Conservation (phyloP, 192 early-diverging fungal species). For the Rhizophagus sp. region DNA sequence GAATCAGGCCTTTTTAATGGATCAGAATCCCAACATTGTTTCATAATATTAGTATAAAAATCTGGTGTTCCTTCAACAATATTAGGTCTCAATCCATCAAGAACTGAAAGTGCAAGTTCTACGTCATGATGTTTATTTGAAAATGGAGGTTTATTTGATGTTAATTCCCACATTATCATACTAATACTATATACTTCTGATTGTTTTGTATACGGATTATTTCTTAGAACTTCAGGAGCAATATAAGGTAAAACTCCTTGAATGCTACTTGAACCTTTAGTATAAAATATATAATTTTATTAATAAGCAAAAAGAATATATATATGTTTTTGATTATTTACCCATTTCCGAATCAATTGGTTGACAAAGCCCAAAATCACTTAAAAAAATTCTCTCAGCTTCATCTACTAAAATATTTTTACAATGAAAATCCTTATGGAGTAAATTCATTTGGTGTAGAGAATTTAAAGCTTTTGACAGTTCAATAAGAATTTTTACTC, state of each 20-base stretch:
- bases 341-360: constrained; percentile 37
- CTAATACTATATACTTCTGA: constrained; percentile 43
- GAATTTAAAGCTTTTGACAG: background rate
- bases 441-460: background rate
- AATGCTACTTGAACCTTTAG: background rate
- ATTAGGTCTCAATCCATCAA: background rate
- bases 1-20: constrained; percentile 12
- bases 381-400: constrained; percentile 17
- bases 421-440: background rate
- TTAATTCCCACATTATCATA: constrained; percentile 48
- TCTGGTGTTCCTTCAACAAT: background rate
- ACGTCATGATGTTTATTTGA: background rate
- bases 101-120: background rate
- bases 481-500: background rate
- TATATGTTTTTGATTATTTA: background rate
- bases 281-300: background rate
- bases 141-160: constrained; percentile 39
- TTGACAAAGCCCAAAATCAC: constrained; percentile 40
- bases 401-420: constrained; percentile 14
- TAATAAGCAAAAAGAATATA: background rate
- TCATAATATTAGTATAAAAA: background rate
- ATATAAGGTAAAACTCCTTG: constrained; percentile 45
- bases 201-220: constrained; percentile 33
- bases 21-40: constrained; percentile 15
- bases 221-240: constrained; percentile 38